phyloP scores from a whole-genome alignment of 2,329 filamentous ascomycete genomes.

The Corynespora cassiicola region DNA sequence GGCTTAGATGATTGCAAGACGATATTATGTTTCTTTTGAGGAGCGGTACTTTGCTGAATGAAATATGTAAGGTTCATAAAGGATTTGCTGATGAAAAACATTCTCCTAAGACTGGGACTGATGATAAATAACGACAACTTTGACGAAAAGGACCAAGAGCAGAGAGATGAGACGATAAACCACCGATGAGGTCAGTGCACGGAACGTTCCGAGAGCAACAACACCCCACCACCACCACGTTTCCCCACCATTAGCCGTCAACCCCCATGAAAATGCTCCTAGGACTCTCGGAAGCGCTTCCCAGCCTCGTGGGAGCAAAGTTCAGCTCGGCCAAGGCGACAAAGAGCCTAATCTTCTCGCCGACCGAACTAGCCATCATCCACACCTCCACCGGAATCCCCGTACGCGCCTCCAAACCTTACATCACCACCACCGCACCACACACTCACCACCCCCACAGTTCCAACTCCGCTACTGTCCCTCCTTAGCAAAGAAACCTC shows the following conservation, averaged over 20 bases:
- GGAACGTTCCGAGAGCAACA: too few relatives aligned
- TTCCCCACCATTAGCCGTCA: slow-evolving; percentile 8
- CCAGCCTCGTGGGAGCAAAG: slow-evolving; percentile 45
- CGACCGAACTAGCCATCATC: slow-evolving; percentile 47
- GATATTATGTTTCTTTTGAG: too few relatives aligned
- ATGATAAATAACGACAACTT: too few relatives aligned
- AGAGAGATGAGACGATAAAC: too few relatives aligned
- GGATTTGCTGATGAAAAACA: too few relatives aligned
- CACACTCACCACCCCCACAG: slow-evolving; percentile 51
- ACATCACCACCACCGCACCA: too few relatives aligned
- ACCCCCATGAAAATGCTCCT: slow-evolving; percentile 38
- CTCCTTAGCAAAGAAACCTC: slow-evolving; percentile 70
- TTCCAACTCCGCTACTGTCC: slow-evolving; percentile 78
- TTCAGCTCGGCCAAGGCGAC: slow-evolving; percentile 44
- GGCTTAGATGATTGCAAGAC: too few relatives aligned
- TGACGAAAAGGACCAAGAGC: too few relatives aligned
- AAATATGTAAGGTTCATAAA: too few relatives aligned
- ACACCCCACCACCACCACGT: slow-evolving; percentile 5
- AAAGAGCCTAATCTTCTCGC: slow-evolving; percentile 46
- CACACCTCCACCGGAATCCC: slow-evolving; percentile 44
- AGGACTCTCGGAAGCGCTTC: slow-evolving; percentile 41
- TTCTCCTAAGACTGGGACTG: too few relatives aligned
- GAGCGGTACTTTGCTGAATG: too few relatives aligned
- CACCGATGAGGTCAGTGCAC: slow-evolving; percentile 1
- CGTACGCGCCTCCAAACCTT: slow-evolving; percentile 22